These are phyloP conservation scores for Boletellus sp. DNA, from an alignment of 768 basidiomycete species.

Conservation along the genomic window DNA sequence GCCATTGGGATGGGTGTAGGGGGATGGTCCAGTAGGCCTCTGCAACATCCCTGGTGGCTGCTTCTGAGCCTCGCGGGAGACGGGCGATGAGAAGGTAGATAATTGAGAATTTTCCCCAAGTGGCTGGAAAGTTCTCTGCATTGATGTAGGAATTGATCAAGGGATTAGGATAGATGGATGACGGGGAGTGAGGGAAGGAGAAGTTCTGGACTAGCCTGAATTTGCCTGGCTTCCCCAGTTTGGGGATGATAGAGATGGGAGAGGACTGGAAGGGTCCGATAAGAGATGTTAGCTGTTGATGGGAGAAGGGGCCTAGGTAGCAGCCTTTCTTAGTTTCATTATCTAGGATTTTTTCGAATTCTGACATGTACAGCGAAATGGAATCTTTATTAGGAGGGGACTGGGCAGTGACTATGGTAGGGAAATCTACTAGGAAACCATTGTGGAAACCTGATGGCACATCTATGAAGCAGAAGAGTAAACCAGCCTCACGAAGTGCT, in stretches of 20 bases:
- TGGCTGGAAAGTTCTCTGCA: slow-evolving; percentile 36
- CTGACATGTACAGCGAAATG: neutral
- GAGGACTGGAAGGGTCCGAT: slow-evolving; percentile 15
- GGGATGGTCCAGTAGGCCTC: slow-evolving; percentile 35
- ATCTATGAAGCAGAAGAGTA: neutral
- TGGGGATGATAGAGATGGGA: no score
- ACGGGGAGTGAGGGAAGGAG: slow-evolving; percentile 22
- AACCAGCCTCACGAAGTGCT: neutral
- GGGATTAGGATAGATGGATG: neutral
- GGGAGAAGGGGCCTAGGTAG: neutral
- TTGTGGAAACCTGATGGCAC: neutral
- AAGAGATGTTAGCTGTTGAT: neutral
- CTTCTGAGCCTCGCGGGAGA: slow-evolving; percentile 26
- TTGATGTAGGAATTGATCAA: slow-evolving; percentile 36
- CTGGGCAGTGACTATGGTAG: neutral
- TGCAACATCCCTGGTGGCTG: slow-evolving; percentile 27
- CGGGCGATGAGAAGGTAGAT: slow-evolving; percentile 23
- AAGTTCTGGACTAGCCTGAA: slow-evolving; percentile 24
- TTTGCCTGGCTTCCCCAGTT: no score
- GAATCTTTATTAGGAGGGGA: slow-evolving; percentile 11
- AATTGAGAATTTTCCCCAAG: slow-evolving; percentile 41
- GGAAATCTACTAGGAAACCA: slow-evolving; percentile 11
- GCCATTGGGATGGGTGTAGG: neutral
- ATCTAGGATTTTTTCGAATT: neutral
- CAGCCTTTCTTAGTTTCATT: neutral